Evolutionary conservation across 139 green algal genomes (phyloP), one percentile per base, ranked within the genome.

Genomic region (Coccomyxa sp.): DNA sequence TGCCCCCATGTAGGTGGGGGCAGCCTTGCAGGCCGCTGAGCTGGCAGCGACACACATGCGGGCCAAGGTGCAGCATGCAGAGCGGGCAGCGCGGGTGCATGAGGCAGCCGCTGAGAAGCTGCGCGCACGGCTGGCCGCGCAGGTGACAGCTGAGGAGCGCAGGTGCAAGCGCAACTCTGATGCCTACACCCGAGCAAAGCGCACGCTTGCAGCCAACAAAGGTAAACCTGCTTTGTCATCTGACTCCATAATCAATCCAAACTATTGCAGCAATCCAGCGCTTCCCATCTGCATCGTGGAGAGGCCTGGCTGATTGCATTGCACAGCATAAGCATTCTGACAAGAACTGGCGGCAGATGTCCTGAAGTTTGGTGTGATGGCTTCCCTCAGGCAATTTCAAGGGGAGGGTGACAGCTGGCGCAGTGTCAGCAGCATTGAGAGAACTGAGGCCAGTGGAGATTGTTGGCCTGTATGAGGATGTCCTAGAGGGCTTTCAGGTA

Each of bases 401-500:
- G 37, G 33, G 39, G 55, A 7, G 8, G 36, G 38, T 8, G 24
- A 31, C 73, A n/a, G 83, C 86, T 34, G 88, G 88, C 3, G 87
- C 87, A 12, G 82, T 93, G 33, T 78, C 86, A 39, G 84, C 85
- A n/a, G 89, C 90, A n/a, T 81, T 86, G 4, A 78, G 91, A 1
- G 89, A 95, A 83, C 80, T 95, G 77, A 81, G 91, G 54, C 87
- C 91, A 0, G 82, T 93, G 18, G 91, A 95, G 83, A 89, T 95
- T 54, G 89, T 93, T 6, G 82, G 86, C 9, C 69, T 94, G 10
- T 95, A 95, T 74, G 91, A 95, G 81, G 71, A 76, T 18, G 84
- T 89, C 72, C 76, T 80, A 10, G 90, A 91, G 80, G 82, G 73
- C 0, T 34, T 86, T 58, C 87, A 93, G 55, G 81, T 75, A 64